These are phyloP conservation scores for Colletotrichum liaoningense DNA, from an alignment of 2,329 filamentous ascomycete genomes.

Conservation along the genomic window DNA sequence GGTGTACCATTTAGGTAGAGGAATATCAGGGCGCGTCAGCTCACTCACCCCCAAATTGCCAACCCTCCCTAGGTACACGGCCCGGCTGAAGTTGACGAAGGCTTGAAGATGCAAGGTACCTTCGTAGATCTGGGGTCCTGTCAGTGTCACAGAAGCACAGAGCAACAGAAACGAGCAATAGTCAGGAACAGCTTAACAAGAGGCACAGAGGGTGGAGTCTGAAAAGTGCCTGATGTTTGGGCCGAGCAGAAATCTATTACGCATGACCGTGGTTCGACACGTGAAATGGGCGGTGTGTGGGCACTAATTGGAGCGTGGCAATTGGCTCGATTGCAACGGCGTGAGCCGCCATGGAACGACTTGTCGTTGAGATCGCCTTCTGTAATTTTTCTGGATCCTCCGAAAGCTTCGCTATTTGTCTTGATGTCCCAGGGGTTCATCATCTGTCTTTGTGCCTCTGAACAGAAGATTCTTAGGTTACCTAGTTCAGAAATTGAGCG, in stretches of 20 bases:
- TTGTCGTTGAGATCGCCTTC: slow-evolving; percentile 34
- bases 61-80: background rate
- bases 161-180: background rate
- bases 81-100: background rate
- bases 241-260: slow-evolving; percentile 22
- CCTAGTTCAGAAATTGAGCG: background rate
- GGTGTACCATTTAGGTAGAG: too few species aligned
- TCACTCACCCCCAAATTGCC: background rate
- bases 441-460: background rate
- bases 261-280: slow-evolving; percentile 35
- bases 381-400: slow-evolving; percentile 31
- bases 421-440: background rate
- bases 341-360: slow-evolving; percentile 33
- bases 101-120: background rate
- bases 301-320: slow-evolving; percentile 9
- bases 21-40: slow-evolving; percentile 5
- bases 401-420: background rate
- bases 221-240: slow-evolving; percentile 11
- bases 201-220: background rate
- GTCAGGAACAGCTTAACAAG: background rate
- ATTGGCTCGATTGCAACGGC: slow-evolving; percentile 25
- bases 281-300: slow-evolving; percentile 36
- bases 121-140: slow-evolving; percentile 1
- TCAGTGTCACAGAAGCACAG: background rate
- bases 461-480: background rate